Conservation (phyloP, 2,329 filamentous ascomycete species). For the Alternaria consortialis region DNA sequence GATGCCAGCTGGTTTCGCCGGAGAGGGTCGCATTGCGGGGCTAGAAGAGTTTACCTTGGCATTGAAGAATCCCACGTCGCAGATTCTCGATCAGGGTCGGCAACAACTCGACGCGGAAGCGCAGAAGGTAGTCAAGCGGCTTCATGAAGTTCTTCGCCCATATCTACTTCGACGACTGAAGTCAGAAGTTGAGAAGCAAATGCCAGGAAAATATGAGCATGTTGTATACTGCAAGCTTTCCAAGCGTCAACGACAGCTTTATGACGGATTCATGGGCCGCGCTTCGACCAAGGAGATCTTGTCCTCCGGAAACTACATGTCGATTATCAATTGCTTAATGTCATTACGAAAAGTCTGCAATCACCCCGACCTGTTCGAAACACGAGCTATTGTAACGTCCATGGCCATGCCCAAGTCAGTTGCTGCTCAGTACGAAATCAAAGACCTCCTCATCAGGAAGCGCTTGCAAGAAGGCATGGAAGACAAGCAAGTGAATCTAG, state of each 20-base stretch:
- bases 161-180: conserved; percentile 92
- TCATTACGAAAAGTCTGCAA: conserved; percentile 98
- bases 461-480: conserved; percentile 69
- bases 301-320: conserved; percentile 92
- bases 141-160: conserved; percentile 92
- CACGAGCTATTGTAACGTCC: conserved; percentile 94
- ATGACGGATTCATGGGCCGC: conserved; percentile 93
- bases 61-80: conserved; percentile 93
- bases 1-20: conserved; percentile 86
- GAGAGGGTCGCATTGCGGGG: conserved; percentile 89
- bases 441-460: conserved; percentile 74
- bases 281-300: conserved; percentile 89
- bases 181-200: conserved; percentile 97
- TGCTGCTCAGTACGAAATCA: conserved; percentile 75
- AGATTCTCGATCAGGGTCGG: conserved; percentile 92
- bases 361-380: conserved; percentile 95
- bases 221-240: conserved; percentile 95
- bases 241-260: conserved; percentile 92
- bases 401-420: conserved; percentile 89
- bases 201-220: conserved; percentile 97
- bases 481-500: conserved; percentile 72
- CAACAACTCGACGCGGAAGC: conserved; percentile 96
- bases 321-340: conserved; percentile 98
- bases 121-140: conserved; percentile 86
- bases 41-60: conserved; percentile 96